phyloP scores from a whole-genome alignment of 805 yeast genomes.

The Wickerhamiella brachini region DNA sequence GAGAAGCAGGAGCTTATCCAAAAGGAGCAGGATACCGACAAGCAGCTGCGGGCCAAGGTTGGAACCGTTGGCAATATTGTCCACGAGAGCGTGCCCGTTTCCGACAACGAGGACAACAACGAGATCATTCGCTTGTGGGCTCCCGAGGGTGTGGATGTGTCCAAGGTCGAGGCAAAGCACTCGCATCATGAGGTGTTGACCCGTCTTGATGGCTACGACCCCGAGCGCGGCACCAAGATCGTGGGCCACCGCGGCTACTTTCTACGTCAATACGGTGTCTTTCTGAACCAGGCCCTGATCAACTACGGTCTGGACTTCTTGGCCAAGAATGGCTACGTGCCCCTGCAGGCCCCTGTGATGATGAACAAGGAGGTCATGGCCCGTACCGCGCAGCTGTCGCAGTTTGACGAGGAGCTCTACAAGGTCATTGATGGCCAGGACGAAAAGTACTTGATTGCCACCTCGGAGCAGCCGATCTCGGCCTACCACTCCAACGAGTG shows the following conservation, averaged over 20 bases:
- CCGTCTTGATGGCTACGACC: slow-evolving; percentile 94
- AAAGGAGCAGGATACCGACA: slow-evolving; percentile 70
- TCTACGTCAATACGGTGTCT: slow-evolving; percentile 88
- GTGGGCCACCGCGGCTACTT: slow-evolving; percentile 99
- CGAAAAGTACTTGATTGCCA: slow-evolving; percentile 94
- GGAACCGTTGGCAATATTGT: slow-evolving; percentile 87
- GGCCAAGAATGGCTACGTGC: slow-evolving; percentile 63
- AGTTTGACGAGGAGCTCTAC: slow-evolving; percentile 95
- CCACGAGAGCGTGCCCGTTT: slow-evolving; percentile 79
- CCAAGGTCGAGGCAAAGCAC: slow-evolving; percentile 65
- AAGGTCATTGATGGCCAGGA: slow-evolving; percentile 95
- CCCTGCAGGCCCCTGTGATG: slow-evolving; percentile 98
- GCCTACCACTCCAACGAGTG: slow-evolving; percentile 96
- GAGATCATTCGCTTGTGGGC: slow-evolving; percentile 78
- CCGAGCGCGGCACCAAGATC: slow-evolving; percentile 95
- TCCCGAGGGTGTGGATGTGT: slow-evolving; percentile 57
- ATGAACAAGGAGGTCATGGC: slow-evolving; percentile 99
- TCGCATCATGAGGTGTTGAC: slow-evolving; percentile 93
- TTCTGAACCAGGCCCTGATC: slow-evolving; percentile 93
- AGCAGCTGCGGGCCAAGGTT: slow-evolving; percentile 61
- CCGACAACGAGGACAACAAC: slow-evolving; percentile 83
- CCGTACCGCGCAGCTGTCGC: slow-evolving; percentile 94
- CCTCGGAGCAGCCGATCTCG: slow-evolving; percentile 97
- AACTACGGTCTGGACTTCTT: slow-evolving; percentile 87
- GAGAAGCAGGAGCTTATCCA: slow-evolving; percentile 54